A percentile compares a stretch with the other conserved stretches of the same genome.
Conservation (phyloP, 75 land plant genomes). For the Sequoia sempervirens region DNA sequence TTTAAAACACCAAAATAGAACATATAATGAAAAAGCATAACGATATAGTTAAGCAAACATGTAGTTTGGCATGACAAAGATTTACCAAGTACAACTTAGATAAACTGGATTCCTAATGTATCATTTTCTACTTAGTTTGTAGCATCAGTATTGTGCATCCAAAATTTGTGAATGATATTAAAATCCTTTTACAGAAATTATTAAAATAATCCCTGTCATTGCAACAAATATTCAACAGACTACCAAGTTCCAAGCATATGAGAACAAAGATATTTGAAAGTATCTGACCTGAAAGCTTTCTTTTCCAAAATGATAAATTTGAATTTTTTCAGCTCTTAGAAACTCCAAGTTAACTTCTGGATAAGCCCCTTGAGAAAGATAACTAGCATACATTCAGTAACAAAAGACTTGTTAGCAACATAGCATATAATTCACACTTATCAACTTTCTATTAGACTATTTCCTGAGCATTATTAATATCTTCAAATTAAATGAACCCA, state of each 20-base stretch:
- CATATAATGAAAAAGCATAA: background rate
- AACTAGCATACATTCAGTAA: background rate
- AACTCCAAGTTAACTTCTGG: conserved; percentile 7
- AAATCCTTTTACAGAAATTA: background rate
- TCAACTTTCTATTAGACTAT: background rate
- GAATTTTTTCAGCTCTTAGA: conserved; percentile 10
- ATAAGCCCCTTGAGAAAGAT: conserved; percentile 1
- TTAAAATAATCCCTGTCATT: background rate
- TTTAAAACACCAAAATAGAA: background rate
- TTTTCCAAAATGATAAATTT: conserved; percentile 10
- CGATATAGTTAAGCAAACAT: background rate
- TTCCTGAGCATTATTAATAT: background rate
- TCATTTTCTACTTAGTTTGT: background rate
- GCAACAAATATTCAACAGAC: background rate
- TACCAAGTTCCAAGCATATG: background rate
- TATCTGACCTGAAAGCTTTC: conserved; percentile 2
- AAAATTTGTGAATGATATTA: background rate
- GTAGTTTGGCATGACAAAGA: background rate
- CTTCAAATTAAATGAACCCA: conserved; percentile 3
- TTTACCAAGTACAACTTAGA: background rate
- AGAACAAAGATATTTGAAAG: background rate
- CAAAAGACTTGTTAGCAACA: conserved; percentile 1
- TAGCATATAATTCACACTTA: background rate
- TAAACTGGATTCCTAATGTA: background rate
- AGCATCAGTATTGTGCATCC: background rate